Evolutionary conservation across 2,329 filamentous ascomycete genomes (phyloP), one percentile per base, ranked within the genome.

Genomic region (Alternaria arbusti): DNA sequence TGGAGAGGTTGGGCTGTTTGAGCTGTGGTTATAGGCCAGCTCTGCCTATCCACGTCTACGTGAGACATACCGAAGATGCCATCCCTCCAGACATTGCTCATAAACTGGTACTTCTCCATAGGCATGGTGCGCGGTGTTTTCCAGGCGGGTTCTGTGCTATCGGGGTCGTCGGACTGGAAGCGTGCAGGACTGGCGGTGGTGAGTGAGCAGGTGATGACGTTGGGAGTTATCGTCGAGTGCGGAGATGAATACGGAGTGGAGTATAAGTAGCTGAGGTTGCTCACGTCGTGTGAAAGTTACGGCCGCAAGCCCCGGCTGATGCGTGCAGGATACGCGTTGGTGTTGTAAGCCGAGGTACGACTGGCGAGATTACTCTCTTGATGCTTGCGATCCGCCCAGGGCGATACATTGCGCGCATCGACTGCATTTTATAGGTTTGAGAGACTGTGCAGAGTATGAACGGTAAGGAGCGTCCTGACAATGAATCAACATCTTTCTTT

Each of bases 11-110:
- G 20, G 2, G 17, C 30, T 40, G 49, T 25, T 6, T 25, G 30
- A 5, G 13, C 9, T 2, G 22, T n/a, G 30, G 13, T 10, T 3
- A 3, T 4, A 12, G 15, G 3, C 49, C 20, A 40, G 17, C 9
- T 40, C 36, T 17, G 5, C 3, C n/a, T 15, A 32, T 17, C 12
- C 7, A n/a, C 22, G 12, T 32, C 6, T 32, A 20, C 25, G n/a
- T 25, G 17, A 10, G 30, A 60, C 65, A 69, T 81, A 96, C 93
- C 87, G 78, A 97, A 97, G 67, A 97, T 90, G 68, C 90, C 92
- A 81, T 97, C 91, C 71, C 86, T 90, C 94, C 94, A 97, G 72
- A 94, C 88, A 63, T 89, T 86, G 80, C 92, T 96, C 70, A 97
- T 79, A 75, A 94, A 97, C 65, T 92, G 86, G 56, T 89, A 90